Base-by-base conservation (phyloP, 768 basidiomycete species). In the Exsudoporus frostii region DNA sequence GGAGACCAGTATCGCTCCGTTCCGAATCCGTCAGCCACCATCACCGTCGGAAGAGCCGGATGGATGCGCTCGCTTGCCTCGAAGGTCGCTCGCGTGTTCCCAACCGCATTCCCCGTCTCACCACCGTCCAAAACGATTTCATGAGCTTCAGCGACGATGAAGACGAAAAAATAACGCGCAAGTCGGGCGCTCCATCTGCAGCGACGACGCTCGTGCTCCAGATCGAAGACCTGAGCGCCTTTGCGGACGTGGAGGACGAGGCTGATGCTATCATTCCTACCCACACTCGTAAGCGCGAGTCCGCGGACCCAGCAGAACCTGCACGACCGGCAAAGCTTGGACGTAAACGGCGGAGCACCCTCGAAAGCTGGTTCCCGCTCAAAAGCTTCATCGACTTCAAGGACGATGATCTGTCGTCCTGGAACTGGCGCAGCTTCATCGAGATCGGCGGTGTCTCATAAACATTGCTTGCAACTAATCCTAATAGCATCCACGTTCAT, bases 101-200 rank as follows among this genome's bases (percentile, higher is more conserved):
- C 29, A 53, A 57, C 51, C 66, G 65, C 20, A 51, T 62, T 7
- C 44, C 62, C 1, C 45, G 61, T 27, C n/a, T 49, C 27, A 51
- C 57, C 52, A 40, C 36, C 48, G 50, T 54, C 14, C 66, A 71
- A 45, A 61, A 66, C 27, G 85, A 85, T 64, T 86, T 86, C 59
- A 86, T 86, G 81, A 82, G 74, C 71, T 79, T 85, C 77, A 79
- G 74, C 47, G 85, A 87, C 58, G 84, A 86, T 54, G 84, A 84
- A 22, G 79, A 79, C 45, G 79, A 78, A 5, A 74, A 69, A 9
- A 46, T 59, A 5, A 41, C 25, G 0, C 27, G 11, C 45, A 55
- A 42, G 44, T 50, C 54, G 3, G 51, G 39, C 42, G 60, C 11
- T 1, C 5, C 30, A 46, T 25, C 22, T 50, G 37, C 15, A 53